A percentile compares a stretch with the other conserved stretches of the same genome.
phyloP scores from a whole-genome alignment of 2,329 filamentous ascomycete genomes.

The Neurospora crassa region DNA sequence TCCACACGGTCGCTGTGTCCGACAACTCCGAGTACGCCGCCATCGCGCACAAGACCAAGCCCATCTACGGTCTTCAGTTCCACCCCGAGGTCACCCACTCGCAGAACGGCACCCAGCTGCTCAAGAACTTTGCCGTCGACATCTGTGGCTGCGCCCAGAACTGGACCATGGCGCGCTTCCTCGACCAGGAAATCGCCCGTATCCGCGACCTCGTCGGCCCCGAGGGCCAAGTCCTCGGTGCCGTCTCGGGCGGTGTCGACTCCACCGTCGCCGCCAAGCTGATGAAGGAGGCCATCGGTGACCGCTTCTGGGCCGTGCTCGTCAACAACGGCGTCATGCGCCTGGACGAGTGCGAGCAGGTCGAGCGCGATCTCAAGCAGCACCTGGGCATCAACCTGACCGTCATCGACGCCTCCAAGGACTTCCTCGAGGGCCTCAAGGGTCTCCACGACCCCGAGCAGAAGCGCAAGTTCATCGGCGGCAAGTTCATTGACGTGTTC shows the following conservation, averaged over 20 bases:
- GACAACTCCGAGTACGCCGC: conserved; percentile 69
- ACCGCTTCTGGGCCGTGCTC: conserved; percentile 59
- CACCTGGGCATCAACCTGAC: conserved; percentile 87
- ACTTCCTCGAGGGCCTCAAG: conserved; percentile 67
- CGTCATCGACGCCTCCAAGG: conserved; percentile 67
- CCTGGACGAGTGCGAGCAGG: conserved; percentile 71
- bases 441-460: conserved; percentile 73
- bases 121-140: conserved; percentile 74
- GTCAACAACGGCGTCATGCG: conserved; percentile 71
- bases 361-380: conserved; percentile 68
- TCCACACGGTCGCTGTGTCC: conserved; percentile 65
- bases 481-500: conserved; percentile 51
- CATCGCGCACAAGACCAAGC: conserved; percentile 61
- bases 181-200: conserved; percentile 67
- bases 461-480: conserved; percentile 73
- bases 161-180: conserved; percentile 83
- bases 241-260: conserved; percentile 66
- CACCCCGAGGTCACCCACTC: conserved; percentile 80
- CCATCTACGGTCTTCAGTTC: conserved; percentile 77
- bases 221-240: conserved; percentile 60
- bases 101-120: conserved; percentile 55
- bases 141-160: conserved; percentile 70
- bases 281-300: conserved; percentile 70
- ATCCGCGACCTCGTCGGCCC: conserved; percentile 77
- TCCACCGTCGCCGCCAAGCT: conserved; percentile 79